Percentiles rank a stretch among this genome's conserved stretches.
These are phyloP conservation scores for Phytophthora melonis DNA, from an alignment of 352 stramenopile genomes.

Conservation along the genomic window DNA sequence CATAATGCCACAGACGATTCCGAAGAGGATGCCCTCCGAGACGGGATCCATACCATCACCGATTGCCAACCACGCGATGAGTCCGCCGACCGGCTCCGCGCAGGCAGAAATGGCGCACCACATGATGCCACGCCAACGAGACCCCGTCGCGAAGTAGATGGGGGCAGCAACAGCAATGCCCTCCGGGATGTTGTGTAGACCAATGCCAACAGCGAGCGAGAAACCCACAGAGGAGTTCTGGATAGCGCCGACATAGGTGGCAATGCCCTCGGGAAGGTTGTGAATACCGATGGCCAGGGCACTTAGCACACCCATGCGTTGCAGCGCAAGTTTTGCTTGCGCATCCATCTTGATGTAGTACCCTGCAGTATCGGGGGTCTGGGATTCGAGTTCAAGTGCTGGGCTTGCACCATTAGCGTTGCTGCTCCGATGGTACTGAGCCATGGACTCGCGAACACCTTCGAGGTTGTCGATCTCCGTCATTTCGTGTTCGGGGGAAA, in stretches of 20 bases:
- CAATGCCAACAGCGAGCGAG: slow-evolving; percentile 95
- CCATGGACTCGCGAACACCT: slow-evolving; percentile 43
- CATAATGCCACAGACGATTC: slow-evolving; percentile 95
- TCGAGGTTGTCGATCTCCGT: slow-evolving; percentile 48
- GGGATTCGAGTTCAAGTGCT: slow-evolving; percentile 36
- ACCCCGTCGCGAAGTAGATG: slow-evolving; percentile 97
- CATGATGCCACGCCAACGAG: slow-evolving; percentile 92
- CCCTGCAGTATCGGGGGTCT: slow-evolving; percentile 22
- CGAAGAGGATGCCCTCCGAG: slow-evolving; percentile 92
- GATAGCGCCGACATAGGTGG: slow-evolving; percentile 93
- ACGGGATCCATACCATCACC: slow-evolving; percentile 68
- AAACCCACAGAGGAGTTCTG: slow-evolving; percentile 91
- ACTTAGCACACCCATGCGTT: slow-evolving; percentile 90
- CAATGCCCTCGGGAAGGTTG: slow-evolving; percentile 97
- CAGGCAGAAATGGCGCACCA: slow-evolving; percentile 91
- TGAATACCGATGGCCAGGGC: slow-evolving; percentile 94
- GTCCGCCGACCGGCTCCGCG: slow-evolving; percentile 88
- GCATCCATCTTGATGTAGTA: slow-evolving; percentile 40
- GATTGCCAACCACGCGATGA: slow-evolving; percentile 90
- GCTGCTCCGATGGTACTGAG: slow-evolving; percentile 26
- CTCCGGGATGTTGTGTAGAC: slow-evolving; percentile 97
- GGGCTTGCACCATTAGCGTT: slow-evolving; percentile 16
- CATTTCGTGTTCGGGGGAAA: slow-evolving; percentile 40
- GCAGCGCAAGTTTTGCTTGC: slow-evolving; percentile 48
- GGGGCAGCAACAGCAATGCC: slow-evolving; percentile 95